Evolutionary conservation across 345 rosid genomes (phyloP), one percentile per base, ranked within the genome.

Genomic region (Boechera retrofracta): DNA sequence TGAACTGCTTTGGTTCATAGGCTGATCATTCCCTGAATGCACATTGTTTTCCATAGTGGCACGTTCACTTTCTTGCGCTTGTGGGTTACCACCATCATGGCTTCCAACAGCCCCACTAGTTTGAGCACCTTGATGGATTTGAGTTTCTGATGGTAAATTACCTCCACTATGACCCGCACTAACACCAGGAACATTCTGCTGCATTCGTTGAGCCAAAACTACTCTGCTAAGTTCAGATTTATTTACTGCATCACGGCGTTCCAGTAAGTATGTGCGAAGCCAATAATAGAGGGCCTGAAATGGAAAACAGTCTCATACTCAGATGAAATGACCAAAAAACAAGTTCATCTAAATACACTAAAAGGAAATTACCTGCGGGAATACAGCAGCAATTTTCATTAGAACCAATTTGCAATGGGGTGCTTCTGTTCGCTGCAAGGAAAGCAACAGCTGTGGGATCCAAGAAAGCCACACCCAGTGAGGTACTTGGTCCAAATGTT

Each of bases 401-500:
- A 94, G 88, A 71, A 92, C 98, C 75, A 88, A 90, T 88, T 94
- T 94, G 86, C 98, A 86, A 67, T 92, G 98, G 67, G 98, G 87
- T 78, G 98, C 92, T 81, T 94, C 98, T 24, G 91, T 82, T 85
- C 98, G 88, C 86, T 92, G 98, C 84, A 94, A 83, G 71, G 98
- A 94, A 77, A 94, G 91, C 75, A 94, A 85, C 60, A 94, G 81
- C 86, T 94, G 98, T 1, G 98, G 98, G 72, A 94, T 90, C 98
- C 98, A 94, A 68, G 97, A 83, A 74, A 92, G 98, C 98, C 98
- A 94, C 71, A 90, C 98, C 98, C 98, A 94, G 78, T 90, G 87
- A 24, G 98, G 98, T 73, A 90, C 88, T 85, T 94, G 98, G 72
- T 94, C 98, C 84, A 88, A 81, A 73, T 86, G 89, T 80, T 89